Base-by-base conservation (phyloP, 2,329 filamentous ascomycete species). In the Phyllosticta citriasiana region DNA sequence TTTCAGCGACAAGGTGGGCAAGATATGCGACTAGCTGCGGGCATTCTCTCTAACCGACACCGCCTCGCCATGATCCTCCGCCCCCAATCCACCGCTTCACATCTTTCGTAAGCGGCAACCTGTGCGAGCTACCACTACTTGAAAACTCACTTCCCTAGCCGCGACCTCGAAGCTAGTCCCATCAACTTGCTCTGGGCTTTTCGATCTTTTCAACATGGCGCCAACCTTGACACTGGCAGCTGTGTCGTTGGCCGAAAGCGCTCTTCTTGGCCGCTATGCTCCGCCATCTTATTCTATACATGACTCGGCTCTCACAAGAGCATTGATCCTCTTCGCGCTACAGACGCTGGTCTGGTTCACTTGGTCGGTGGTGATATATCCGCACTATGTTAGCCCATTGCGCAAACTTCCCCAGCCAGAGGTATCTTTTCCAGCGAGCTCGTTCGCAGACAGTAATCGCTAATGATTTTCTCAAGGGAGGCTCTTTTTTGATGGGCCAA, bases 341-440 rank as follows among this genome's bases (percentile, higher is more conserved):
- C 68, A 74, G 55, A 67, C 76, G 25, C 51, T 74, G 2, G 59
- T 68, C 1, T 75, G 72, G 64, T 66, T 66, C 3, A 65, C 72
- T 26, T 84, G 76, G 71, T 68, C 60, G 4, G 67, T 82, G 0
- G 57, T 85, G 9, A 66, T 88, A 53, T 87, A 84, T 66, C 85
- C 84, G 3, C 72, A 77, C 35, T 82, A 78, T 63, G 74, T 87
- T 63, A 84, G 79, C 50, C 83, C 84, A 2, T 66, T 88, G 55
- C 78, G 82, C 63, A 73, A 84, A 66, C 68, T 88, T 33, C 84
- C 84, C 3, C 72, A 75, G 12, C 81, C 59, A 22, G 26, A 57
- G 59, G 59, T 61, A 27, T 19, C 2, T 10, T 40, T 83, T 5
- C 67, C 75, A 53, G 81, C 82, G 67, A 67, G 77, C 69, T 5